These are phyloP conservation scores for Xylaria intraflava DNA, from an alignment of 495 filamentous ascomycete genomes.

Conservation along the genomic window DNA sequence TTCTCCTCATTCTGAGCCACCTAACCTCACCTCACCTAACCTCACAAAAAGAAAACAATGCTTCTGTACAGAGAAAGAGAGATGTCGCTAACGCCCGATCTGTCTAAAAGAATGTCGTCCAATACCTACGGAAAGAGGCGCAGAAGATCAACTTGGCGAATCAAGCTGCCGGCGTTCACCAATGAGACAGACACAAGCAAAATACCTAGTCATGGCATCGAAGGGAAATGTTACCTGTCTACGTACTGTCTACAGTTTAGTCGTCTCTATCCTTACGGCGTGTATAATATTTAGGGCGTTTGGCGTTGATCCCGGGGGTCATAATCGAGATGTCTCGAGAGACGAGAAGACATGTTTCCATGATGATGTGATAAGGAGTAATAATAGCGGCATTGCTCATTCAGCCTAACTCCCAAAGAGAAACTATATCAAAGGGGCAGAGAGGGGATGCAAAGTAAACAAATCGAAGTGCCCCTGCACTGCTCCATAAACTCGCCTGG, in stretches of 20 bases:
- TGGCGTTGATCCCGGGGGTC: background rate
- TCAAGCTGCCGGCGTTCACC: constrained; percentile 13
- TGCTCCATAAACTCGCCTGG: background rate
- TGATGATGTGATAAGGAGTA: background rate
- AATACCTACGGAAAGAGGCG: constrained; percentile 62
- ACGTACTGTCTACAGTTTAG: too few species aligned
- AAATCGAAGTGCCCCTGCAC: constrained; percentile 1
- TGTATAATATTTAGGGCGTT: background rate
- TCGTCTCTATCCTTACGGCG: background rate
- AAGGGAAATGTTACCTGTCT: background rate
- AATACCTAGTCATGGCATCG: too few species aligned
- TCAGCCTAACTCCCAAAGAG: background rate
- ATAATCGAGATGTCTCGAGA: background rate
- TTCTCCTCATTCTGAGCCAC: background rate
- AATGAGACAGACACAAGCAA: constrained; percentile 8
- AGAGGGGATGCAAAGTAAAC: background rate
- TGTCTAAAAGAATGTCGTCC: constrained; percentile 57
- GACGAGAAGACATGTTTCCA: background rate
- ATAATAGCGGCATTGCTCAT: constrained; percentile 6
- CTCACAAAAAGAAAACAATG: background rate
- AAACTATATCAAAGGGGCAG: background rate
- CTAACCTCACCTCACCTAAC: background rate
- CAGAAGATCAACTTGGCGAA: constrained; percentile 34
- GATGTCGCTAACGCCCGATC: background rate
- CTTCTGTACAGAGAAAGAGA: background rate